Percentiles rank a stretch among this genome's conserved stretches.
phyloP scores from a whole-genome alignment of 192 early-diverging fungal genomes.

The Phycomyces nitens region DNA sequence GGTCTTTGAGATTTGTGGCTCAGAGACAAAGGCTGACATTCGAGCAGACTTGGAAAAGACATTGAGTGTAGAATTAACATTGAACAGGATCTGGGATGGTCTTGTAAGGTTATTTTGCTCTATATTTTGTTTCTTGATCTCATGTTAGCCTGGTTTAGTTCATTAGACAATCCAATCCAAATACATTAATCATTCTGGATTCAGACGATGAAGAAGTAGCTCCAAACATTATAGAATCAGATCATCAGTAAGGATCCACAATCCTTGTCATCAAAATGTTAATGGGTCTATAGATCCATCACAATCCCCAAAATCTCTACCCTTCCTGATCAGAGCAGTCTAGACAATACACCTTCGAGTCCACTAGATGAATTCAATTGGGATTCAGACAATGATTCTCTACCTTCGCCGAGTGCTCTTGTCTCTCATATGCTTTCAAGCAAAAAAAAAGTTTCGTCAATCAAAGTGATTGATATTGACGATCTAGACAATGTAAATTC shows the following conservation, averaged over 20 bases:
- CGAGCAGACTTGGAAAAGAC: conserved; percentile 2
- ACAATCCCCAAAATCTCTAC: background rate
- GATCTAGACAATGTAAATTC: too few species aligned
- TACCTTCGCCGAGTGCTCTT: background rate
- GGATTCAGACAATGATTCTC: background rate
- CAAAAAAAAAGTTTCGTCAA: too few species aligned
- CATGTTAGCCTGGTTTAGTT: background rate
- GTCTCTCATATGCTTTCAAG: background rate
- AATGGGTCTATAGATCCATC: too few species aligned
- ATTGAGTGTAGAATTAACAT: background rate
- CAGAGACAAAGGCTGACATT: background rate
- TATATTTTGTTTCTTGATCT: background rate
- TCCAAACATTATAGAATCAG: background rate
- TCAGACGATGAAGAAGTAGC: conserved; percentile 6
- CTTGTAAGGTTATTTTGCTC: background rate
- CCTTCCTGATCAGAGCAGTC: background rate
- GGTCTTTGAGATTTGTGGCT: background rate
- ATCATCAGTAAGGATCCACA: too few species aligned
- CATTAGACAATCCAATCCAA: background rate
- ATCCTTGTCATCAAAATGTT: too few species aligned
- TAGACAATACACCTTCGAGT: background rate
- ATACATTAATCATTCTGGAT: background rate
- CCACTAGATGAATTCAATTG: background rate
- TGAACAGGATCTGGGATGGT: conserved; percentile 5
- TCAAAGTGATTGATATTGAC: too few species aligned